Evolutionary conservation across 2,329 filamentous ascomycete genomes (phyloP).

Genomic region (Aspergillus fructus): DNA sequence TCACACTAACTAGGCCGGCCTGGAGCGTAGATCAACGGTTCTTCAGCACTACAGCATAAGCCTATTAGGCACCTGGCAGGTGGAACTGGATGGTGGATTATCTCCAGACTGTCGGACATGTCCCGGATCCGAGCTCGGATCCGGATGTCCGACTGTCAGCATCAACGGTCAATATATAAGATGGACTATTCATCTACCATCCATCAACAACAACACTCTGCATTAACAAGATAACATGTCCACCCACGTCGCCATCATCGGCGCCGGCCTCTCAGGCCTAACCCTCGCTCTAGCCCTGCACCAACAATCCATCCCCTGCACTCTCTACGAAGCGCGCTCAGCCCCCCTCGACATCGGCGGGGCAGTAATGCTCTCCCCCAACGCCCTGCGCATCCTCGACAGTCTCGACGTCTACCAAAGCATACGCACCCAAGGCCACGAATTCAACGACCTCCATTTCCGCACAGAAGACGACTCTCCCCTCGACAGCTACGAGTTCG

Average conservation of each 20-base stretch:
- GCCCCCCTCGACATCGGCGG: conserved; percentile 52
- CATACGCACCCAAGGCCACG: conserved; percentile 48
- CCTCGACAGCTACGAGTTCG: conserved; percentile 49
- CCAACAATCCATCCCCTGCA: conserved; percentile 49
- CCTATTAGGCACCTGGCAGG: too few species aligned
- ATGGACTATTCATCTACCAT: too few species aligned
- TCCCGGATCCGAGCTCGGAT: too few species aligned
- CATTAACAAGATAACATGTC: too few species aligned
- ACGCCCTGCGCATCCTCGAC: conserved; percentile 57
- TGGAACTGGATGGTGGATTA: too few species aligned
- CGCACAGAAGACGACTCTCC: conserved; percentile 35
- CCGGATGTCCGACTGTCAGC: too few species aligned
- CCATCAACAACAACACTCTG: too few species aligned
- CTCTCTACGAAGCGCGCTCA: conserved; percentile 53
- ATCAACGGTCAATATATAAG: too few species aligned
- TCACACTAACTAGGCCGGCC: too few species aligned
- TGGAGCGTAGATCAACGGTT: too few species aligned
- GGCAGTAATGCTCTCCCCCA: conserved; percentile 60
- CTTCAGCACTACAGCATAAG: too few species aligned
- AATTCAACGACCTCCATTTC: conserved; percentile 54
- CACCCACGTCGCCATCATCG: conserved; percentile 44
- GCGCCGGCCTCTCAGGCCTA: conserved; percentile 53
- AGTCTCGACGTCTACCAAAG: conserved; percentile 49
- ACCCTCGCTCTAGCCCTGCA: conserved; percentile 57
- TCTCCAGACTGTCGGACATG: too few species aligned